phyloP scores from a whole-genome alignment of 805 yeast genomes.

The Danielia reshetovae region DNA sequence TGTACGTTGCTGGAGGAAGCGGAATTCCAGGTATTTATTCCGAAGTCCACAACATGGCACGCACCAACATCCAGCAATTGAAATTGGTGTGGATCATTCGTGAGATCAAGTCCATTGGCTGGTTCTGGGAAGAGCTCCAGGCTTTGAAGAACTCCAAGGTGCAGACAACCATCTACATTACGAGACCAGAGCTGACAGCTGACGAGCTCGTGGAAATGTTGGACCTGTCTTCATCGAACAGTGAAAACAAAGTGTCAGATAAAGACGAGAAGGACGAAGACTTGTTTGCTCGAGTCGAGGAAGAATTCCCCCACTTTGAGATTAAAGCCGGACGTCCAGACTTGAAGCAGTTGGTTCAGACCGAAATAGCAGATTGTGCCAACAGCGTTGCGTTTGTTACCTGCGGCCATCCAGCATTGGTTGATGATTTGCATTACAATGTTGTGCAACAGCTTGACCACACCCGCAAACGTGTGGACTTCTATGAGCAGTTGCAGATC shows the following conservation, averaged over 20 bases:
- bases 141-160: slow-evolving; percentile 8
- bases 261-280: background rate
- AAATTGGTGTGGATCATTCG: slow-evolving; percentile 16
- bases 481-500: slow-evolving; percentile 17
- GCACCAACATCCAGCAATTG: slow-evolving; percentile 10
- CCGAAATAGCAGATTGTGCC: slow-evolving; percentile 31
- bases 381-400: slow-evolving; percentile 40
- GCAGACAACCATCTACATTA: slow-evolving; percentile 13
- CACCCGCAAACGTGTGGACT: slow-evolving; percentile 16
- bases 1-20: slow-evolving; percentile 69
- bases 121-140: slow-evolving; percentile 13
- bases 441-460: slow-evolving; percentile 16
- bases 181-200: slow-evolving; percentile 9
- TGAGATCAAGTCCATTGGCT: slow-evolving; percentile 10
- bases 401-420: slow-evolving; percentile 33
- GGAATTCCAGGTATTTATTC: slow-evolving; percentile 64
- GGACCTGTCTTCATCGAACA: background rate
- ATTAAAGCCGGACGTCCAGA: slow-evolving; percentile 42
- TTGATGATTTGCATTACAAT: slow-evolving; percentile 26
- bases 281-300: slow-evolving; percentile 1
- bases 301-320: slow-evolving; percentile 14
- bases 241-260: background rate
- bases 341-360: slow-evolving; percentile 33
- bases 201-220: background rate
- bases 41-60: slow-evolving; percentile 33